These are phyloP conservation scores for Plasmodium blacklocki DNA, from an alignment of 169 alveolate genomes.

Conservation along the genomic window DNA sequence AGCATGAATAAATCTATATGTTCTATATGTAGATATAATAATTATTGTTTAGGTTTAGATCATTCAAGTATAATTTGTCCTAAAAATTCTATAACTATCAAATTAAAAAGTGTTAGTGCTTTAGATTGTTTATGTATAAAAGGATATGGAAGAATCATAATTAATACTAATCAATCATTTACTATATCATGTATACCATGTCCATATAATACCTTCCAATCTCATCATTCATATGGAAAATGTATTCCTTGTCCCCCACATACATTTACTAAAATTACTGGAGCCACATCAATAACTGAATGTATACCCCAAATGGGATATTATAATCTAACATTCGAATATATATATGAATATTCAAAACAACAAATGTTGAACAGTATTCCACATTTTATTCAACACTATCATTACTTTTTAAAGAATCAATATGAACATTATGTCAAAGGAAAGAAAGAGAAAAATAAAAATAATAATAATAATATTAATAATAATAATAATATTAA, in stretches of 20 bases:
- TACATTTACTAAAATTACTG: conserved; percentile 75
- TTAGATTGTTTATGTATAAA: conserved; percentile 81
- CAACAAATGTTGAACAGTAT: conserved; percentile 1
- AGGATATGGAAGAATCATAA: conserved; percentile 80
- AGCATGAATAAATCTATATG: conserved; percentile 52
- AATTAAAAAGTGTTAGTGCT: conserved; percentile 46
- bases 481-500: not conserved
- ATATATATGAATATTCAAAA: conserved; percentile 29
- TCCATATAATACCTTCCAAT: conserved; percentile 82
- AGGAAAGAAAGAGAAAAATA: not conserved
- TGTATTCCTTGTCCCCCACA: conserved; percentile 85
- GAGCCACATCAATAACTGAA: conserved; percentile 77
- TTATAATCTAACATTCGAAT: conserved; percentile 47
- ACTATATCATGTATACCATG: conserved; percentile 80
- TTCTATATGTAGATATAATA: conserved; percentile 37
- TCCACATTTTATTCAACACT: conserved; percentile 50
- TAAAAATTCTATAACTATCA: conserved; percentile 26
- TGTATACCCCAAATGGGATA: conserved; percentile 83
- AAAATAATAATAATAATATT: not conserved
- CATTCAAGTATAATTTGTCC: conserved; percentile 29
- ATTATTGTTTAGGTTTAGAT: conserved; percentile 38
- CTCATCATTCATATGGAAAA: conserved; percentile 70
- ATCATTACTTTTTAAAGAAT: conserved; percentile 21
- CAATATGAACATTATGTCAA: conserved; percentile 4
- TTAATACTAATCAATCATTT: conserved; percentile 73